Evolutionary conservation across 225 moss, liverwort and hornwort genomes (phyloP).

Genomic region (Anthoceros angustus): DNA sequence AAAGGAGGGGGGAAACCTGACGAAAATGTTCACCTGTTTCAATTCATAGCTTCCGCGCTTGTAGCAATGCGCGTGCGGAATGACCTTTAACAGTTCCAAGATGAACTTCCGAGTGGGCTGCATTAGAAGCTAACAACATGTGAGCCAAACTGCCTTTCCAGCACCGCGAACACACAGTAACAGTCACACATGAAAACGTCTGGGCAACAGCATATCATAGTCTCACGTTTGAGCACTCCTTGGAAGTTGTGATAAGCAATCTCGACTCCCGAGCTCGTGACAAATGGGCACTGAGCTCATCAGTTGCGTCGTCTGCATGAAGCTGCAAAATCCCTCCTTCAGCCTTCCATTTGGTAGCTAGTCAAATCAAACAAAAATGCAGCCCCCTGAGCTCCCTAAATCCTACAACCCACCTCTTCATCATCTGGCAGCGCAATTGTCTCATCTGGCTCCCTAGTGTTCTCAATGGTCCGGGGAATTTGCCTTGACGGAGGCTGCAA

Average conservation of each 20-base stretch:
- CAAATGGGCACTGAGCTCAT: conserved; percentile 73
- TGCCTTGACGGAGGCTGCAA: conserved; percentile 53
- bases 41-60: conserved; percentile 84
- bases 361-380: not conserved
- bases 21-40: conserved; percentile 25
- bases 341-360: not conserved
- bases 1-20: not conserved
- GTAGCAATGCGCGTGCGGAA: conserved; percentile 75
- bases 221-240: conserved; percentile 40
- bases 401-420: conserved; percentile 39
- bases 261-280: conserved; percentile 40
- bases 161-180: not conserved
- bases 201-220: not conserved
- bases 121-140: conserved; percentile 1
- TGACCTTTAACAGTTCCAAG: conserved; percentile 69
- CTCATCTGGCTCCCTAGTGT: conserved; percentile 73
- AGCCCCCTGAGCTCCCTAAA: not conserved
- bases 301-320: conserved; percentile 52
- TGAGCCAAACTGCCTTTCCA: not conserved
- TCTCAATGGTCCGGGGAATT: conserved; percentile 78
- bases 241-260: conserved; percentile 73
- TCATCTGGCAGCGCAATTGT: conserved; percentile 77
- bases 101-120: conserved; percentile 70
- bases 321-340: conserved; percentile 21
- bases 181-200: not conserved